Conservation (phyloP, 2,329 filamentous ascomycete species). For the Colletotrichum phormii region DNA sequence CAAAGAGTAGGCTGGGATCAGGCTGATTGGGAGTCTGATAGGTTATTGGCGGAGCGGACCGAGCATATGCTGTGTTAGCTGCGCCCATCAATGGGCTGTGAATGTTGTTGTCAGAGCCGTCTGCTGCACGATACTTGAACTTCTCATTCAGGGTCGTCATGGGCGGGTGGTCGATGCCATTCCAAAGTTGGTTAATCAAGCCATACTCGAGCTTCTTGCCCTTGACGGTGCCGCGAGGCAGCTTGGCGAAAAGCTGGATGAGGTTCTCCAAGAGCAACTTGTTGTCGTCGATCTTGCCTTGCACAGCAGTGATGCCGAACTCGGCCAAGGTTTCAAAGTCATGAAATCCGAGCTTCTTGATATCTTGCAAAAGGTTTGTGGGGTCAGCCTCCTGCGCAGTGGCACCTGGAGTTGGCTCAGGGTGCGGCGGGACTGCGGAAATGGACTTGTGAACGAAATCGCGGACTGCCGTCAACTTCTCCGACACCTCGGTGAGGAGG, state of each 20-base stretch:
- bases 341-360: conserved; percentile 38
- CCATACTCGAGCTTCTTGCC: conserved; percentile 35
- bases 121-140: conserved; percentile 38
- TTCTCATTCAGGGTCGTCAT: conserved; percentile 34
- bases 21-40: conserved; percentile 37
- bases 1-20: conserved; percentile 38
- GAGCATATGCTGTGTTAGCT: conserved; percentile 37
- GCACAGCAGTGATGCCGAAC: conserved; percentile 33
- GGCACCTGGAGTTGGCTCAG: conserved; percentile 3
- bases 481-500: conserved; percentile 5
- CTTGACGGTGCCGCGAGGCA: conserved; percentile 33
- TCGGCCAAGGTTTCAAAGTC: conserved; percentile 37
- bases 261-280: conserved; percentile 36
- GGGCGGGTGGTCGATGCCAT: conserved; percentile 38
- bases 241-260: conserved; percentile 37
- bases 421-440: conserved; percentile 13
- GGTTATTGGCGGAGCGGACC: conserved; percentile 32
- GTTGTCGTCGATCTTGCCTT: conserved; percentile 35
- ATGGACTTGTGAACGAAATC: conserved; percentile 25
- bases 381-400: conserved; percentile 18
- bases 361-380: conserved; percentile 30
- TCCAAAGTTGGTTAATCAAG: conserved; percentile 39
- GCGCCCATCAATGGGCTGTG: conserved; percentile 35
- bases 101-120: conserved; percentile 39
- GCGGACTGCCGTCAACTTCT: conserved; percentile 29